Conservation (phyloP, 2,329 filamentous ascomycete species). For the Neopestalotiopsis clavispora region DNA sequence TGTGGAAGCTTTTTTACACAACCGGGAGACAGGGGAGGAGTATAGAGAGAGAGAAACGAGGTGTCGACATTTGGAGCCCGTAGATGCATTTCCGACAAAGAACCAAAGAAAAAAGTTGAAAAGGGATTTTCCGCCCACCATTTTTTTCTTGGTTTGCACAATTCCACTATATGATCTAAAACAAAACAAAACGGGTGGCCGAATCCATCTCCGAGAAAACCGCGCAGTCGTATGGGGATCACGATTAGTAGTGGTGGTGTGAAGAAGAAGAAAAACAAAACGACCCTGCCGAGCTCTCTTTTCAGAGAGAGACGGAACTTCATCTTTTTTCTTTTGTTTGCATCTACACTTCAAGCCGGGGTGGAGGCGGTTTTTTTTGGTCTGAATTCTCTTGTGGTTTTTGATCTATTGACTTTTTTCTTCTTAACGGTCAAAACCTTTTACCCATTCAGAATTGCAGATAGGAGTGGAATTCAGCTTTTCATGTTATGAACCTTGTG, state of each 20-base stretch:
- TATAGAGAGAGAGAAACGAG: constrained; percentile 1
- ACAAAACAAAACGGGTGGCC: background rate
- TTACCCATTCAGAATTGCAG: background rate
- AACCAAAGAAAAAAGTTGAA: background rate
- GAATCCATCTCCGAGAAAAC: background rate
- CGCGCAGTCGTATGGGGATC: constrained; percentile 1
- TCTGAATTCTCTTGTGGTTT: background rate
- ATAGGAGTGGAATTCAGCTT: background rate
- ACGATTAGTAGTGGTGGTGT: constrained; percentile 3
- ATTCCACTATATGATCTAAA: background rate
- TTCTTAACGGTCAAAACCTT: constrained; percentile 2
- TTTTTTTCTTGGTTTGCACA: background rate
- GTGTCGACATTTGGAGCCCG: background rate
- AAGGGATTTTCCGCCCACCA: background rate
- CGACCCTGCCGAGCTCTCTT: constrained; percentile 3
- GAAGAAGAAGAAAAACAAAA: background rate
- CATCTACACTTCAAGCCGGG: background rate
- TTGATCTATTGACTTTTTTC: constrained; percentile 4
- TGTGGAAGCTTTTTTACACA: background rate
- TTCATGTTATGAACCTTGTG: background rate
- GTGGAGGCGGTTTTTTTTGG: background rate
- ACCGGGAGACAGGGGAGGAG: background rate
- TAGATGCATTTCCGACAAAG: background rate
- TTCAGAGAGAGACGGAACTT: constrained; percentile 8
- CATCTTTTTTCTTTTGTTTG: constrained; percentile 16